A percentile compares a stretch with the other conserved stretches of the same genome.
Evolutionary conservation across 257 asterid species (phyloP).

Genomic region (Rhazya stricta): DNA sequence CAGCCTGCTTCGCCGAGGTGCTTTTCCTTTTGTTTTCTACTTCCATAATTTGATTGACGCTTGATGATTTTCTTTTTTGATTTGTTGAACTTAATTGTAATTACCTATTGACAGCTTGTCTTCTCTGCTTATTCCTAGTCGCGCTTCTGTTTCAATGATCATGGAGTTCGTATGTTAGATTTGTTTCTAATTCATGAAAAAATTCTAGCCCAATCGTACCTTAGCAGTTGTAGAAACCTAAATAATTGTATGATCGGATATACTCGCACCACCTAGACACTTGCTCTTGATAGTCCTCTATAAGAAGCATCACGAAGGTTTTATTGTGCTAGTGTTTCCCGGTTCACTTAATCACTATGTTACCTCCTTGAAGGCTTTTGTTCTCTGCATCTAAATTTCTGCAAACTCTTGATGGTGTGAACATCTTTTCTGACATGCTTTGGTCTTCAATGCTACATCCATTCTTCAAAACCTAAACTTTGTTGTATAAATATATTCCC

Average conservation of each 20-base stretch:
- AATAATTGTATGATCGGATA: neutral
- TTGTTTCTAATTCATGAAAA: neutral
- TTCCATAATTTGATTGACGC: neutral
- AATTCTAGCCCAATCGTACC: neutral
- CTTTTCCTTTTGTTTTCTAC: neutral
- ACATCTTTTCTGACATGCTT: neutral
- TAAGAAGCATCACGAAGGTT: neutral
- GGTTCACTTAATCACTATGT: neutral
- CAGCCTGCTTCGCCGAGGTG: constrained; percentile 95
- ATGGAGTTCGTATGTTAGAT: neutral
- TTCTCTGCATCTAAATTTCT: neutral
- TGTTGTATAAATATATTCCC: neutral
- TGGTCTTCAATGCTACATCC: neutral
- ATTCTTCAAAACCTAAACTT: neutral
- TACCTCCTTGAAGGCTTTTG: neutral
- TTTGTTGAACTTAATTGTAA: neutral
- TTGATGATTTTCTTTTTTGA: neutral
- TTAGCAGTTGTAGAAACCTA: neutral
- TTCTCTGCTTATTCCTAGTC: neutral
- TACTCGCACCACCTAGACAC: neutral
- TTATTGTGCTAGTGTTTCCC: neutral
- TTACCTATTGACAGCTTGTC: neutral
- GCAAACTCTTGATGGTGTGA: neutral
- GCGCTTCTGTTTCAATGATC: neutral
- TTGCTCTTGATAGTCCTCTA: neutral